Evolutionary conservation across 129 eudicot genomes (phyloP).

Genomic region (Tanacetum coccineum): DNA sequence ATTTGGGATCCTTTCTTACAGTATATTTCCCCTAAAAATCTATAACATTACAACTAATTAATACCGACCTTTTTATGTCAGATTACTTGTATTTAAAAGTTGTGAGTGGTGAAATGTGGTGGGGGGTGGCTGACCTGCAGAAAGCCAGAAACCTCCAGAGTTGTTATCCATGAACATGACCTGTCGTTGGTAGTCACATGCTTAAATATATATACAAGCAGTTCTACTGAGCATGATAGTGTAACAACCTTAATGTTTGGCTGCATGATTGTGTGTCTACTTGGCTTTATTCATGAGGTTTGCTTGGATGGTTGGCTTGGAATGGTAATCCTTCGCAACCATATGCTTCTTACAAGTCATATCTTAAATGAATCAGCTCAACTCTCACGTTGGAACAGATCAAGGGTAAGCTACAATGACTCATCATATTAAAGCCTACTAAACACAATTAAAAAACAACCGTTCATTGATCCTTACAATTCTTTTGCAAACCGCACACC

Average conservation of each 20-base stretch:
- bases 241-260: conserved; percentile 4
- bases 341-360: conserved; percentile 82
- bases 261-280: conserved; percentile 68
- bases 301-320: conserved; percentile 99
- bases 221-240: neutral
- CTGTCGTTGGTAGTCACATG: conserved; percentile 49
- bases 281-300: conserved; percentile 89
- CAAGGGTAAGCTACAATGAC: conserved; percentile 52
- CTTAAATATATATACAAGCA: too few species aligned
- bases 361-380: conserved; percentile 87
- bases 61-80: neutral
- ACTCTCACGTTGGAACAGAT: conserved; percentile 56
- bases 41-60: neutral
- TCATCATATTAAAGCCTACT: too few species aligned
- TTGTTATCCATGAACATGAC: conserved; percentile 95
- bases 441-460: too few species aligned
- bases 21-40: neutral
- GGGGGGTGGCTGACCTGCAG: conserved; percentile 79
- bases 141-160: conserved; percentile 98
- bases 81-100: neutral
- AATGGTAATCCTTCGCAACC: conserved; percentile 80
- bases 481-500: neutral
- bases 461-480: neutral
- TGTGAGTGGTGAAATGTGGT: conserved; percentile 15
- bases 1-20: conserved; percentile 22